Base-by-base conservation (phyloP, 106 monocot species). In the Chionographis japonica region DNA sequence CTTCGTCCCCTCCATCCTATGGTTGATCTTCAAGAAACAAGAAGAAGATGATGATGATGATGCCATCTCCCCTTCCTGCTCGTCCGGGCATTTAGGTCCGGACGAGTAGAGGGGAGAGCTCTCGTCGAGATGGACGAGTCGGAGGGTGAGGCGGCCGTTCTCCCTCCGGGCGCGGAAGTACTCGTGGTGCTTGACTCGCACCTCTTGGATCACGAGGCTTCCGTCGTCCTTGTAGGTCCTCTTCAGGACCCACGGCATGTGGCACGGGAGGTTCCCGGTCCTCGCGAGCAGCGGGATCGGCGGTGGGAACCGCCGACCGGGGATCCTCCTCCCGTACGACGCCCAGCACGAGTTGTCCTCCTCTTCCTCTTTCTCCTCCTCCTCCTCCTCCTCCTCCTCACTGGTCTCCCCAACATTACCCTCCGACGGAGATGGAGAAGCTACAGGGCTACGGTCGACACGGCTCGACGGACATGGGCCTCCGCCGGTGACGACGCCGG, bases 271-370 rank as follows among this genome's bases (percentile, higher is more conserved):
- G 40, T 54, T 68, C 3, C 14, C 68, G 0, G 68, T 68, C 41
- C 68, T 14, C 3, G 68, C 68, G 10, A 68, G 68, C 39, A 68
- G 8, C 17, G 56, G 56, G 8, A 68, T 68, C 40, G 75, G 39
- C 17, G 68, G 75, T 16, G 75, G 75, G 16, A 76, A 68, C 39
- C 41, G 51, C 19, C 37, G 11, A 6, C 3, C 20, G 4, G 61
- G 61, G n/a, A 19, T 46, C 10, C 68, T 40, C n/a, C 61, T 11
- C 40, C 75, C 68, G 41, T 76, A 76, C 13, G 61, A 54, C 6
- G 60, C 75, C 68, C 68, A 68, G 12, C 75, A 76, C 4, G 19
- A 63, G 7, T 63, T 65, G 15, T 65, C 73, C 0, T 65, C 67
- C 6, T 72, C 55, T 6, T n/a, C n/a, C n/a, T n/a, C n/a, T n/a